Evolutionary conservation across 176 grass and related monocot species (phyloP).

Genomic region (Areca catechu): DNA sequence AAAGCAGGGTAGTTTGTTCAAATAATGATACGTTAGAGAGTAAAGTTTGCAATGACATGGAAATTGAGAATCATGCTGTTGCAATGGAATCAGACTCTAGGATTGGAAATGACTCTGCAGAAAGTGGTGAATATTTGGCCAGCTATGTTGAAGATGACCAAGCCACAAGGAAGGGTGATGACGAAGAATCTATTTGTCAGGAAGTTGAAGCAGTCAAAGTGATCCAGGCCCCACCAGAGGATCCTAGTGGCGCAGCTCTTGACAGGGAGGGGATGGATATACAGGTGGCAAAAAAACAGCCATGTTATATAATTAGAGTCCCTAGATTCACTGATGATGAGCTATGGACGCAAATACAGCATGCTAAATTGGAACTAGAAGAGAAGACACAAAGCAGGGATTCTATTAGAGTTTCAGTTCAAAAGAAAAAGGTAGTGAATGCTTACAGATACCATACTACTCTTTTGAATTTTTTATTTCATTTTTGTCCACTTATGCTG

Average conservation of each 20-base stretch:
- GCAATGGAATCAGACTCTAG: too few relatives aligned
- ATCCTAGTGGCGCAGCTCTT: slow-evolving; percentile 14
- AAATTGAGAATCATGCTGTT: neutral
- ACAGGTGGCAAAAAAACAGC: slow-evolving; percentile 20
- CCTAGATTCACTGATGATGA: slow-evolving; percentile 58
- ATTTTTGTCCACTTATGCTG: slow-evolving; percentile 11
- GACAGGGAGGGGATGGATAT: slow-evolving; percentile 24
- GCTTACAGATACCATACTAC: neutral
- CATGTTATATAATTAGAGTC: slow-evolving; percentile 41
- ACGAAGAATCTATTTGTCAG: slow-evolving; percentile 10
- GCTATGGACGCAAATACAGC: slow-evolving; percentile 52
- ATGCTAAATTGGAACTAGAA: slow-evolving; percentile 48
- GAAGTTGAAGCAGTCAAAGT: slow-evolving; percentile 17
- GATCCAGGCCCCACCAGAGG: slow-evolving; percentile 9
- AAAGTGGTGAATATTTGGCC: slow-evolving; percentile 27
- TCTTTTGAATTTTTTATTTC: slow-evolving; percentile 24
- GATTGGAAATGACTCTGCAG: slow-evolving; percentile 15
- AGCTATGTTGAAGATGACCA: slow-evolving; percentile 5
- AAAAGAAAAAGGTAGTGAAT: slow-evolving; percentile 61
- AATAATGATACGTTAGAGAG: neutral
- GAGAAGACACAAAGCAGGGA: slow-evolving; percentile 61
- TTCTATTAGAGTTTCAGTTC: slow-evolving; percentile 42
- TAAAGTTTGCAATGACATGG: neutral
- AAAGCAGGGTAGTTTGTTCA: slow-evolving; percentile 6
- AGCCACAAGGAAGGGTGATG: slow-evolving; percentile 21